Base-by-base conservation (phyloP, 805 yeast genomes). In the Vanderwaltozyma verrucispora region DNA sequence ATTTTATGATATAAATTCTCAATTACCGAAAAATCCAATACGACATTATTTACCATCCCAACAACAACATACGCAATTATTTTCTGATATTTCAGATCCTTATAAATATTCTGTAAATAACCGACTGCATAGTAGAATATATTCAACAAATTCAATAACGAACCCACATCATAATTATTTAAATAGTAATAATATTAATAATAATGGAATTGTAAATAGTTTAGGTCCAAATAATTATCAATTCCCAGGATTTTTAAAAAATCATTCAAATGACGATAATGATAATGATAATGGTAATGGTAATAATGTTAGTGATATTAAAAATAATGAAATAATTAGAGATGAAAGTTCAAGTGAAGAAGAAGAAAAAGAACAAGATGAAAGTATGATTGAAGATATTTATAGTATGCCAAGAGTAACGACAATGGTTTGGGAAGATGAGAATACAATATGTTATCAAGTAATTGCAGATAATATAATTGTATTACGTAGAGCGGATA, bases 341-440 rank as follows among this genome's bases (percentile, higher is more conserved):
- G 13, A 12, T 8, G 28, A 25, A 6, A 25, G 28, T 25, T 5
- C 5, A 8, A 5, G 28, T 12, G 14, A 8, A 25, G 14, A n/a
- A n/a, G 13, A n/a, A 25, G 14, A n/a, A 25, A 8, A 6, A n/a
- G 14, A n/a, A 25, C n/a, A n/a, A n/a, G 14, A 27, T 14, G 18
- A 5, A 5, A 11, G 11, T 27, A 15, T 5, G 14, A 6, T 9
- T 27, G 13, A 25, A 5, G 28, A 25, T 7, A 25, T 7, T n/a
- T 19, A 26, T 14, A 33, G 23, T 25, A 15, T 33, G 5, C 36
- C 36, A 6, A 17, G 30, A 26, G 85, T 82, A 37, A 79, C 87
- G 36, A 81, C 89, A 18, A 81, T 89, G n/a, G 73, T 80, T 72
- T 83, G 94, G 94, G 92, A 83, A 54, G 94, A 83, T 54, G 94